Evolutionary conservation across 768 basidiomycete species (phyloP), one percentile per base, ranked within the genome.

Genomic region (Tephrocybe rancida): DNA sequence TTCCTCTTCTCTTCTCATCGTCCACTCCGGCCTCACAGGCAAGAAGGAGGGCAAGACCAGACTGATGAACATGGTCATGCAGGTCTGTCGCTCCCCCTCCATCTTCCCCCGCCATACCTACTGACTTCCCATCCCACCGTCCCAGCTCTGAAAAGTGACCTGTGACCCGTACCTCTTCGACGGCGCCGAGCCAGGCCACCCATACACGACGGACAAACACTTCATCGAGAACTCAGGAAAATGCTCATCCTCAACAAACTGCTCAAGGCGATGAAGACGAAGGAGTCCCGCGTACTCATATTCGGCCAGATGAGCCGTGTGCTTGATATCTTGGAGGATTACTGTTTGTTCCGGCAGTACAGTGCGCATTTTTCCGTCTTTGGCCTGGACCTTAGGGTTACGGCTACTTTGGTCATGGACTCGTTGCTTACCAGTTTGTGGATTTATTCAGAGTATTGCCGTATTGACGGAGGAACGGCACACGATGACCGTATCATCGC

Each of bases 261-360:
- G 0, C 83, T 98, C 18, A 76, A 77, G 52, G 84, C 81, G 29
- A 89, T 98, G 92, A 93, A 92, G 64, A 85, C 73, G 21, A 95
- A 95, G 67, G 95, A 94, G n/a, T 96, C 93, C 2, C 84, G 96
- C 7, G 91, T 95, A 3, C 83, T 98, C 60, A 97, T 99, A 56
- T 99, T 99, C 77, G 96, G 93, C 62, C 97, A 98, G 70, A 98
- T 99, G 97, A 95, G 92, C 71, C 88, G 97, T n/a, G 91, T 98
- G 53, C 79, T 98, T 44, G 97, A 99, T 69, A 98, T 99, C 54
- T 70, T 99, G 41, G 96, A 98, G 67, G 96, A 98, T 66, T 98
- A 95, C 70, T 98, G 95, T 70, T 75, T 96, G 55, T 99, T 98
- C 77, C 77, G 95, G 42, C 73, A 74, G 51, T 95, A 90, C 72